These are phyloP conservation scores for Amphirosellinia nigrospora DNA, from an alignment of 495 filamentous ascomycete genomes.

Conservation along the genomic window DNA sequence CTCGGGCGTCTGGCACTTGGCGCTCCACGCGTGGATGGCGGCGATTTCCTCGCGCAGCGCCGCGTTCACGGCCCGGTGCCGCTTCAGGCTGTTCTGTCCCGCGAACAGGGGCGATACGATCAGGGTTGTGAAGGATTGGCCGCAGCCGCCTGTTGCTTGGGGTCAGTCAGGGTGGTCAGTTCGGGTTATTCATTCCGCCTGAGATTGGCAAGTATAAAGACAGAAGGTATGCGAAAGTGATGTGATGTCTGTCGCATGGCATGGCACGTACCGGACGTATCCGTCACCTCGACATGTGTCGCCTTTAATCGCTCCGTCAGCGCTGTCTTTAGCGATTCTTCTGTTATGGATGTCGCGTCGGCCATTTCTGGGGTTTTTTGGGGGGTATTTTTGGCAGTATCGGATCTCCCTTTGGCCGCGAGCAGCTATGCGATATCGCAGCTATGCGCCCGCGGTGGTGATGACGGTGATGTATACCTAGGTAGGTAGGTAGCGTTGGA, in stretches of 20 bases:
- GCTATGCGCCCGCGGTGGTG: slow-evolving; percentile 21
- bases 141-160: slow-evolving; percentile 79
- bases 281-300: slow-evolving; percentile 86
- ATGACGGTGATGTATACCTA: slow-evolving; percentile 13
- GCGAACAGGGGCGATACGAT: slow-evolving; percentile 89
- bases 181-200: too few relatives aligned
- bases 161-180: background rate
- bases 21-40: slow-evolving; percentile 96
- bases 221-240: background rate
- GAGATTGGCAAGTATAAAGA: slow-evolving; percentile 15
- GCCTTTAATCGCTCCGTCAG: slow-evolving; percentile 77
- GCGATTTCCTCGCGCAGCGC: slow-evolving; percentile 92
- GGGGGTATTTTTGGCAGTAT: too few relatives aligned
- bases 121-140: slow-evolving; percentile 90
- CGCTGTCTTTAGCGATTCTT: slow-evolving; percentile 68
- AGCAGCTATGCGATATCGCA: slow-evolving; percentile 19
- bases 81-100: slow-evolving; percentile 84
- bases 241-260: background rate
- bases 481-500: background rate
- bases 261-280: slow-evolving; percentile 78
- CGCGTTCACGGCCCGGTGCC: slow-evolving; percentile 88
- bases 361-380: slow-evolving; percentile 51
- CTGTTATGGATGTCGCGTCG: slow-evolving; percentile 65
- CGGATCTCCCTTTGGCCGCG: too few relatives aligned
- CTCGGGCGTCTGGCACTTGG: slow-evolving; percentile 93